Base-by-base conservation (phyloP, 257 asterid genomes). In the Asclepias syriaca region DNA sequence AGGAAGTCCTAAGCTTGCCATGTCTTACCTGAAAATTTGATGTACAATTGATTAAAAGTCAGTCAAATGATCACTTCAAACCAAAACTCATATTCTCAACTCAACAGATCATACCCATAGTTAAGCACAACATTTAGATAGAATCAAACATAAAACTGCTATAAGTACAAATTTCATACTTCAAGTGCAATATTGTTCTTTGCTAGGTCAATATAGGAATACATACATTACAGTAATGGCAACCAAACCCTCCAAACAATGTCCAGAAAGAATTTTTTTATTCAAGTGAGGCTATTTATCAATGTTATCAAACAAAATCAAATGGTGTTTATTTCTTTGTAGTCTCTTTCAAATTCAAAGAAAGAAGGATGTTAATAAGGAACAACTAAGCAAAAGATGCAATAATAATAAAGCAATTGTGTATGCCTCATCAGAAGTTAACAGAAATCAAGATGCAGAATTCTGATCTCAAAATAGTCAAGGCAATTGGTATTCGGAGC, bases 1-100 rank as follows among this genome's bases (percentile, higher is more conserved):
- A 37, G 95, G 91, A 73, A 91, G 85, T 15, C 84, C 72, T 66
- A 68, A 70, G 10, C 86, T 77, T 69, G 97, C 87, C 97, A 91
- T 91, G 66, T 71, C 84, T 65, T 43, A 80, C 84, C 96, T 91
- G 87, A 77, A 72, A 73, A 77, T 0, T 16, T 16, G n/a, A 19
- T 34, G 63, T 9, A 40, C 3, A 6, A 16, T 24, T 18, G 18
- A 40, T 55, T 24, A 24, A 24, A n/a, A n/a, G n/a, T n/a, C n/a
- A n/a, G n/a, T n/a, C n/a, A n/a, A n/a, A n/a, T n/a, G n/a, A n/a
- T n/a, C 64, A 53, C 8, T 49, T 6, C 39, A n/a, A 19, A 43
- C 39, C 43, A 4, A 66, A 12, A 16, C 8, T 27, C 9, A 21
- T n/a, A 21, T 21, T 24, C 13, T 13, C n/a, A 13, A 66, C 27